Percentiles rank a stretch among this genome's conserved stretches.
phyloP scores from a whole-genome alignment of 257 asterid genomes.

The Nicotiana undulata region DNA sequence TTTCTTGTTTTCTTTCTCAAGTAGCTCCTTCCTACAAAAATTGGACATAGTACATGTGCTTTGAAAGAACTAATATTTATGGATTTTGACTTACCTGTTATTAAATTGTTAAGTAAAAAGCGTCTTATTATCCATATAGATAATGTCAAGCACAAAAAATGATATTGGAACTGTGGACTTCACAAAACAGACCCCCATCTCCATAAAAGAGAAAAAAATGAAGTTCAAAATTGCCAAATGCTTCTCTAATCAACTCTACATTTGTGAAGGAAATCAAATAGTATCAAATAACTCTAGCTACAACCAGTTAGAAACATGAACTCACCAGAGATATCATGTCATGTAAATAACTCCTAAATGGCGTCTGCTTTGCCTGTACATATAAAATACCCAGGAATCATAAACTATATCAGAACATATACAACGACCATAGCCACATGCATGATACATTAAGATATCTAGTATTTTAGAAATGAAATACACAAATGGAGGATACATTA shows the following conservation, averaged over 20 bases:
- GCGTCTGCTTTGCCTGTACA: conserved; percentile 69
- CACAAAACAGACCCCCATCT: neutral
- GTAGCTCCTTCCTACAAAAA: neutral
- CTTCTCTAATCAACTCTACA: neutral
- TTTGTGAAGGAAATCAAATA: neutral
- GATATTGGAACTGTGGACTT: neutral
- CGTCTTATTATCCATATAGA: neutral
- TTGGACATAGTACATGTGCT: neutral
- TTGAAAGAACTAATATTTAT: neutral
- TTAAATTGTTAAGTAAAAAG: neutral
- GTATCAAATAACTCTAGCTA: neutral
- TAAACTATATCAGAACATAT: neutral
- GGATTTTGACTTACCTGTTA: neutral
- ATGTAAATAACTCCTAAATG: conserved; percentile 59
- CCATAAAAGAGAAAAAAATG: neutral
- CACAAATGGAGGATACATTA: no score
- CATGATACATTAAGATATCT: neutral
- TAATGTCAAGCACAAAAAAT: neutral
- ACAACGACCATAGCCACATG: neutral
- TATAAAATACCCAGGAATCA: neutral
- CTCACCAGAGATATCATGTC: conserved; percentile 58
- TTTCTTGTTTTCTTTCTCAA: neutral
- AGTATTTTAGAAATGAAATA: neutral
- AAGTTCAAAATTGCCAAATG: neutral
- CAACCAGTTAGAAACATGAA: neutral